A percentile compares a stretch with the other conserved stretches of the same genome.
Conservation (phyloP, 2,329 filamentous ascomycete species). For the Penicillium sp. region DNA sequence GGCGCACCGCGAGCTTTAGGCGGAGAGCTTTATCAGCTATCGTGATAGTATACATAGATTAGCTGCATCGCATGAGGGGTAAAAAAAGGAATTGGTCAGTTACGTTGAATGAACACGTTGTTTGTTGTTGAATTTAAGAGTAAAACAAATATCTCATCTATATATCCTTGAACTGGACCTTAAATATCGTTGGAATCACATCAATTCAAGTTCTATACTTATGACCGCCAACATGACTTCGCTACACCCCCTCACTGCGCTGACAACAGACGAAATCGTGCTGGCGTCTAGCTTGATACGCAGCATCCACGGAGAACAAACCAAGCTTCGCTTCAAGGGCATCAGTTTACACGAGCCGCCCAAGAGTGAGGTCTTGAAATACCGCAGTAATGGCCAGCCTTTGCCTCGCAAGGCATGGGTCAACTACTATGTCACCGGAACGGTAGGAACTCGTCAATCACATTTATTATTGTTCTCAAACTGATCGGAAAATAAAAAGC, state of each 20-base stretch:
- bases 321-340: not conserved
- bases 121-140: too few species aligned
- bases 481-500: not conserved
- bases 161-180: too few species aligned
- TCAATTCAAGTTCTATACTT: not conserved
- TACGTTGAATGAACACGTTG: too few species aligned
- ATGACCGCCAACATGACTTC: constrained; percentile 9
- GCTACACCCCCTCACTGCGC: not conserved
- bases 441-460: not conserved
- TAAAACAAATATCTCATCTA: not conserved
- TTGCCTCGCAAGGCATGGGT: not conserved
- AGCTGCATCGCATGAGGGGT: not conserved
- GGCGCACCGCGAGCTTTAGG: not conserved
- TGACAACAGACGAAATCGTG: not conserved
- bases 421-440: not conserved
- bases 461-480: not conserved
- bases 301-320: not conserved
- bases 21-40: not conserved
- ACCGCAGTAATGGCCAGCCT: not conserved
- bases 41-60: not conserved
- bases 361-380: not conserved
- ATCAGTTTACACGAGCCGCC: not conserved
- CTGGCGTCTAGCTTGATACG: not conserved
- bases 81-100: too few species aligned
- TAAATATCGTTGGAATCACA: too few species aligned